A percentile compares a stretch with the other conserved stretches of the same genome.
Evolutionary conservation across 768 basidiomycete species (phyloP).

Genomic region (Boletellus ananiceps): DNA sequence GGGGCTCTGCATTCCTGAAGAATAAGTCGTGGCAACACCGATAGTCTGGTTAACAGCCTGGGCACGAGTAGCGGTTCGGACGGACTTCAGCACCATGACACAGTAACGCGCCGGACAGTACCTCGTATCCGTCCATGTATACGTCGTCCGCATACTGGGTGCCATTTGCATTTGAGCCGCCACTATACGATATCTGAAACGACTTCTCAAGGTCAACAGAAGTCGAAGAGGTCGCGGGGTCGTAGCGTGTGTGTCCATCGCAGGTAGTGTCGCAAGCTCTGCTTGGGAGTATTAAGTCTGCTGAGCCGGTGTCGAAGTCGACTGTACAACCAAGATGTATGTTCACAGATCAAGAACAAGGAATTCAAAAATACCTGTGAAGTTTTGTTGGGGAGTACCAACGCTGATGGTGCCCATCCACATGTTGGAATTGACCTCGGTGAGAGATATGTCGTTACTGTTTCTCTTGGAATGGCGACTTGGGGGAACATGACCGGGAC

Average conservation of each 20-base stretch:
- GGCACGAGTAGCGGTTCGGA: neutral
- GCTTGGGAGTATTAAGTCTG: constrained; percentile 44
- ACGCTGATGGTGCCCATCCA: constrained; percentile 46
- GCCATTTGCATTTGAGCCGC: constrained; percentile 37
- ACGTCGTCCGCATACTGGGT: constrained; percentile 42
- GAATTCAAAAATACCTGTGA: constrained; percentile 32
- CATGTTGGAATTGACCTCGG: constrained; percentile 34
- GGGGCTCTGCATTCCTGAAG: constrained; percentile 23
- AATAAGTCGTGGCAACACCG: constrained; percentile 40
- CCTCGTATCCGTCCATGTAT: constrained; percentile 34
- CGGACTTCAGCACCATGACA: constrained; percentile 1
- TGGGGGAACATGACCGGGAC: neutral
- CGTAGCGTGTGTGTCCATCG: constrained; percentile 29
- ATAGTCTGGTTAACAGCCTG: constrained; percentile 39
- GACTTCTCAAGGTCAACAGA: constrained; percentile 21
- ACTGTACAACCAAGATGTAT: constrained; percentile 27
- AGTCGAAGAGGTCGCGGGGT: constrained; percentile 29
- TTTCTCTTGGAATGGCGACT: constrained; percentile 25
- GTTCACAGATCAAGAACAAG: neutral
- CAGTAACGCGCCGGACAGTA: constrained; percentile 17
- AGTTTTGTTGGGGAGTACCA: constrained; percentile 43
- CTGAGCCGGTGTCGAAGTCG: constrained; percentile 51
- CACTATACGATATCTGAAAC: constrained; percentile 36
- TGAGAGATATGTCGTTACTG: constrained; percentile 30
- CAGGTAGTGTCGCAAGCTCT: constrained; percentile 29